Conservation (phyloP, 2,329 filamentous ascomycete genomes). For the Pseudonectria buxi region DNA sequence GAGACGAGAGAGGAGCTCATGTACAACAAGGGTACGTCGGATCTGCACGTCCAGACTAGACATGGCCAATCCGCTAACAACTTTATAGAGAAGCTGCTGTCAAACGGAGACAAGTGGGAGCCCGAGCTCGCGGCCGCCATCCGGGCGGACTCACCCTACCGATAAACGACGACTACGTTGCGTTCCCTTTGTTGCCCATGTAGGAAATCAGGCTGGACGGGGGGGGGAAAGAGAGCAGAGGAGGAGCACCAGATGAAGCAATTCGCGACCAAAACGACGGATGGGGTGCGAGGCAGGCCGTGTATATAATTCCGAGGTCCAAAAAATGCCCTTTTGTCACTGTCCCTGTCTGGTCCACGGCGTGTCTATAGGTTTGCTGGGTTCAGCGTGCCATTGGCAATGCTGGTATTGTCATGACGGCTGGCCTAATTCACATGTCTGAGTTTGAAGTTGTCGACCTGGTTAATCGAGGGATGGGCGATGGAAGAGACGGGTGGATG, state of each 20-base stretch:
- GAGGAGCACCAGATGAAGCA: too few species aligned
- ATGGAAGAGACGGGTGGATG: too few species aligned
- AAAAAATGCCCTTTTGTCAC: slow-evolving; percentile 21
- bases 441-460: too few species aligned
- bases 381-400: too few species aligned
- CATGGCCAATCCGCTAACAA: too few species aligned
- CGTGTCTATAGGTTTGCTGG: too few species aligned
- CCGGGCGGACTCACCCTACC: slow-evolving; percentile 87
- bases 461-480: too few species aligned
- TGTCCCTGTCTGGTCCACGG: too few species aligned
- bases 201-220: slow-evolving; percentile 9
- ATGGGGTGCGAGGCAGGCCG: slow-evolving; percentile 5
- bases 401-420: too few species aligned
- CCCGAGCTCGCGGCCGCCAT: slow-evolving; percentile 89
- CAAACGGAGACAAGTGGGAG: slow-evolving; percentile 96
- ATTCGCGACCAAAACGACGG: not conserved
- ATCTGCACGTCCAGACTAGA: too few species aligned
- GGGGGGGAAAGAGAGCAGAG: not conserved
- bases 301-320: slow-evolving; percentile 26
- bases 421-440: too few species aligned
- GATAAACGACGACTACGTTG: slow-evolving; percentile 42
- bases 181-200: slow-evolving; percentile 8
- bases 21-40: slow-evolving; percentile 74
- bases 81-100: slow-evolving; percentile 67
- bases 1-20: slow-evolving; percentile 82